phyloP scores from a whole-genome alignment of 345 rosid species.

The Draba incana region DNA sequence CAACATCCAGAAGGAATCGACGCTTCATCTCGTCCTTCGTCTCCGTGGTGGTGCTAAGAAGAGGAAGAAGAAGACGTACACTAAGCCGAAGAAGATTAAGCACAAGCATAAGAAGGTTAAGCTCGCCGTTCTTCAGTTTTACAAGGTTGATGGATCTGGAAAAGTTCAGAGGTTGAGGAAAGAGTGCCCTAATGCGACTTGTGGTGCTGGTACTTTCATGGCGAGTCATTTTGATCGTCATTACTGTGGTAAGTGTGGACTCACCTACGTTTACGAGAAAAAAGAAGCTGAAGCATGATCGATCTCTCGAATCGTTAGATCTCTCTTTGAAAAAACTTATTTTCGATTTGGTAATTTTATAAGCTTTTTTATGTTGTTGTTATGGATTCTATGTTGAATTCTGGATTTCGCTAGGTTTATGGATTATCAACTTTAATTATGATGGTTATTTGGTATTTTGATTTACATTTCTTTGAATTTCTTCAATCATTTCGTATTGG shows the following conservation, averaged over 20 bases:
- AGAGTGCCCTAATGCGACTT: constrained; percentile 42
- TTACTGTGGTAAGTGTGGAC: constrained; percentile 47
- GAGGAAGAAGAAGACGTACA: constrained; percentile 52
- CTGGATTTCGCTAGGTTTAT: too few relatives aligned
- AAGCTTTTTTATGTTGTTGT: constrained; percentile 7
- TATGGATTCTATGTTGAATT: constrained; percentile 21
- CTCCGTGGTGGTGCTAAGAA: constrained; percentile 50
- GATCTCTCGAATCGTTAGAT: constrained; percentile 16
- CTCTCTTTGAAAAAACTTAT: neutral
- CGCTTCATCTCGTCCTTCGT: constrained; percentile 48
- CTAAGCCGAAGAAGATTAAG: constrained; percentile 45
- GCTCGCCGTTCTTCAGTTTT: constrained; percentile 43
- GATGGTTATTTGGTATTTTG: too few relatives aligned
- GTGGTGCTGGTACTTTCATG: constrained; percentile 47
- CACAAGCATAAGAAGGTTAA: constrained; percentile 47
- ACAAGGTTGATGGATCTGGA: constrained; percentile 40
- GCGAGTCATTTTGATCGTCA: constrained; percentile 46
- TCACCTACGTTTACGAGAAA: constrained; percentile 43
- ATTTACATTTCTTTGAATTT: too few relatives aligned
- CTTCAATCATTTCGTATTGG: too few relatives aligned
- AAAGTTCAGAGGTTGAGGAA: constrained; percentile 47
- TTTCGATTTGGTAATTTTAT: constrained; percentile 25
- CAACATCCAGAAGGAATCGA: constrained; percentile 50
- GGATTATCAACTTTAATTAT: too few relatives aligned
- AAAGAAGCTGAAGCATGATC: constrained; percentile 37